phyloP scores from a whole-genome alignment of 2,329 filamentous ascomycete species.

The Penicillium sp. region DNA sequence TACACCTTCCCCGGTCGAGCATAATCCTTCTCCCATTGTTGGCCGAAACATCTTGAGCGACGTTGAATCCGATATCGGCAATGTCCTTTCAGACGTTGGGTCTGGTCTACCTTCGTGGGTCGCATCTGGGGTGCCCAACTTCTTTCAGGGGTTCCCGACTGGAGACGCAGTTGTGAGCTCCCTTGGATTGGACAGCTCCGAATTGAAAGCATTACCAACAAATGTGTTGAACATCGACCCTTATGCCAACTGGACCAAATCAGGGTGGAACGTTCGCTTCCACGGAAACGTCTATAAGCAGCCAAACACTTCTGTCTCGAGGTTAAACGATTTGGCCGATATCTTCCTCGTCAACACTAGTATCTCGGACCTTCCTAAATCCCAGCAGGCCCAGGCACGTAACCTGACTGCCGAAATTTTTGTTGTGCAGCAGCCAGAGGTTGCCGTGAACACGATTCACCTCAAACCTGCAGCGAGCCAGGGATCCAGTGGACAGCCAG shows the following conservation, averaged over 20 bases:
- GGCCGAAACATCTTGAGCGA: constrained; percentile 12
- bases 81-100: constrained; percentile 11
- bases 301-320: constrained; percentile 63
- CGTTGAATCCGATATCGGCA: neutral
- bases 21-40: constrained; percentile 12
- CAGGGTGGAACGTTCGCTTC: constrained; percentile 72
- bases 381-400: constrained; percentile 64
- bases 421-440: constrained; percentile 65
- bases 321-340: constrained; percentile 67
- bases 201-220: constrained; percentile 19
- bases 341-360: constrained; percentile 66
- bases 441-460: constrained; percentile 35
- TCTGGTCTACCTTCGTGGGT: constrained; percentile 21
- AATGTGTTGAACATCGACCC: constrained; percentile 24
- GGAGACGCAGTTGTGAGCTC: constrained; percentile 22
- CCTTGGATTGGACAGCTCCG: constrained; percentile 15
- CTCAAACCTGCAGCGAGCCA: constrained; percentile 61
- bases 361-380: constrained; percentile 57
- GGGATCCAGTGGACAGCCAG: constrained; percentile 42
- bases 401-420: constrained; percentile 73
- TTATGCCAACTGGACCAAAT: constrained; percentile 75
- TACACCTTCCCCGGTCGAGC: constrained; percentile 14
- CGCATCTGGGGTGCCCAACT: constrained; percentile 23
- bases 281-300: constrained; percentile 81
- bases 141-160: constrained; percentile 23